Conservation (phyloP, 2,329 filamentous ascomycete genomes). For the Colletotrichum sp. region DNA sequence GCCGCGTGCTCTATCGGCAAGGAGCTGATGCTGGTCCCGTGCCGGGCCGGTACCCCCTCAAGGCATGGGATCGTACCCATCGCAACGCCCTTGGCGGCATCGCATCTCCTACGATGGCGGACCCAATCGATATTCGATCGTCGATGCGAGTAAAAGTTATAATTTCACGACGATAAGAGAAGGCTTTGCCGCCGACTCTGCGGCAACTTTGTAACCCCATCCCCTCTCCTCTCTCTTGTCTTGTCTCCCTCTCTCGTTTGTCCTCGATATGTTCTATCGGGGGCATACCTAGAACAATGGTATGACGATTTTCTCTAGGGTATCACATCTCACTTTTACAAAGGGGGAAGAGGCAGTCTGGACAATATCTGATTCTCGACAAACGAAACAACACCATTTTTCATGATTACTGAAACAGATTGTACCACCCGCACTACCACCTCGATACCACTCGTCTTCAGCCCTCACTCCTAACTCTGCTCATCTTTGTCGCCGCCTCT, state of each 20-base stretch:
- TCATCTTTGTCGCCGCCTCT: no score
- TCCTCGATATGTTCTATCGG: no score
- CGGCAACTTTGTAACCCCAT: not conserved
- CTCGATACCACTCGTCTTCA: no score
- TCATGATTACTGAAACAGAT: no score
- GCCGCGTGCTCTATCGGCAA: not conserved
- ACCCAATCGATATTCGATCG: not conserved
- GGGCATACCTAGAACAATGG: not conserved
- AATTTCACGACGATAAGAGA: not conserved
- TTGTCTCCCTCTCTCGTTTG: not conserved
- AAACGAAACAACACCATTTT: no score
- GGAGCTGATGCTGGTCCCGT: not conserved
- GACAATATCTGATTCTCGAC: not conserved
- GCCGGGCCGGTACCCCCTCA: no score
- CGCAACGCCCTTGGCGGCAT: not conserved
- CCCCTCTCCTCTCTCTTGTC: not conserved
- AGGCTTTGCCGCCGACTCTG: not conserved
- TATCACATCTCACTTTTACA: not conserved
- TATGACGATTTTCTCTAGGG: no score
- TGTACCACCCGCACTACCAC: no score
- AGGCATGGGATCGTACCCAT: not conserved
- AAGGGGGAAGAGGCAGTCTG: not conserved
- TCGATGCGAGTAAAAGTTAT: fast-evolving
- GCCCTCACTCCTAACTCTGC: no score
- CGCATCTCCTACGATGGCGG: not conserved